phyloP scores from a whole-genome alignment of 768 basidiomycete species.

The Suillus subaureus region DNA sequence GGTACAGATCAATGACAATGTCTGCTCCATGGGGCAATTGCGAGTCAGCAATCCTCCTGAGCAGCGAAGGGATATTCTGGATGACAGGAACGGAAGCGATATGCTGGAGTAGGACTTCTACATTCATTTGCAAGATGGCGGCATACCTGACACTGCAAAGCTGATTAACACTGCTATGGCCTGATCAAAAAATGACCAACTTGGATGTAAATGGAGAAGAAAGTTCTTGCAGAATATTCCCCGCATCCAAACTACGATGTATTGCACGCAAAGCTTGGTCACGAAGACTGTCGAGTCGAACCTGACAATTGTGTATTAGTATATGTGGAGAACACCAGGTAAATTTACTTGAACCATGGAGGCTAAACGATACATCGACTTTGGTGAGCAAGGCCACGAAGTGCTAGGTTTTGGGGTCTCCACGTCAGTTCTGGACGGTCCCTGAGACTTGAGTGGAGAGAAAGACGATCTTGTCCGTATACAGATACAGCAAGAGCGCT shows the following conservation, averaged over 20 bases:
- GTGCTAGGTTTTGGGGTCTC: conserved; percentile 4
- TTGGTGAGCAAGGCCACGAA: conserved; percentile 37
- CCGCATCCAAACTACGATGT: conserved; percentile 18
- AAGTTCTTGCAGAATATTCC: conserved; percentile 27
- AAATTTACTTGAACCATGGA: conserved; percentile 30
- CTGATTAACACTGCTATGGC: not conserved
- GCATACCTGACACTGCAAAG: conserved; percentile 9
- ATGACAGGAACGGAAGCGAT: conserved; percentile 20
- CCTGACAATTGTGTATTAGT: conserved; percentile 10
- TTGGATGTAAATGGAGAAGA: conserved; percentile 19
- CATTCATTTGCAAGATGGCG: conserved; percentile 23
- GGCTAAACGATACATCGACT: conserved; percentile 47
- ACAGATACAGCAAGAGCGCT: conserved; percentile 41
- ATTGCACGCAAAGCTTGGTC: conserved; percentile 23
- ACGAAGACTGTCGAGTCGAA: conserved; percentile 22
- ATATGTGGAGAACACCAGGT: not conserved
- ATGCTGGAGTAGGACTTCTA: conserved; percentile 21
- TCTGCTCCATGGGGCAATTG: conserved; percentile 25
- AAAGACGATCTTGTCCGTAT: conserved; percentile 38
- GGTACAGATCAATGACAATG: conserved; percentile 24
- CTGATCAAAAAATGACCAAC: conserved; percentile 10
- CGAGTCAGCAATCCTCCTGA: conserved; percentile 18
- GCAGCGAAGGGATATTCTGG: conserved; percentile 15
- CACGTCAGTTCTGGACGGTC: not conserved
- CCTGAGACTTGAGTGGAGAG: conserved; percentile 30